Conservation (phyloP, 129 eudicot genomes). For the Oenanthe sinensis region DNA sequence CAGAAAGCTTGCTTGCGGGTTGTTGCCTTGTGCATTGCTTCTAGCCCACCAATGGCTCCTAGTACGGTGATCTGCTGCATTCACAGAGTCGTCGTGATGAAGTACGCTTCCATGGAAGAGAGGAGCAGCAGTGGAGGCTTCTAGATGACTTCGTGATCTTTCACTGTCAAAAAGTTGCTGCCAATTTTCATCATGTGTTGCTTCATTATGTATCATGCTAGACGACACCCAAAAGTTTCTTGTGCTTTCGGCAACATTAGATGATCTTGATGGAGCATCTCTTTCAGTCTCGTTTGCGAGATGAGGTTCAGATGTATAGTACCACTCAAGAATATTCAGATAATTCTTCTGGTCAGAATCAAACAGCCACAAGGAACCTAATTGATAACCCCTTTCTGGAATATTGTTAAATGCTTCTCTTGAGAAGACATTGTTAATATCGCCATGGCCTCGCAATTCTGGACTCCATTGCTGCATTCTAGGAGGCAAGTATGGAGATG, state of each 20-base stretch:
- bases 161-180: conserved; percentile 37
- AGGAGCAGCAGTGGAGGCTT: conserved; percentile 73
- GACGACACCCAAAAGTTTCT: conserved; percentile 50
- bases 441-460: conserved; percentile 24
- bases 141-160: conserved; percentile 33
- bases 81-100: conserved; percentile 42
- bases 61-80: conserved; percentile 19
- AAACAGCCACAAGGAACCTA: conserved; percentile 60
- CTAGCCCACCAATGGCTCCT: conserved; percentile 92
- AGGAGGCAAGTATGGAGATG: conserved; percentile 33
- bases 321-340: conserved; percentile 84
- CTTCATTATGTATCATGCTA: conserved; percentile 19
- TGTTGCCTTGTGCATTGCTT: conserved; percentile 19
- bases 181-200: conserved; percentile 41
- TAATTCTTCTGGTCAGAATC: conserved; percentile 59
- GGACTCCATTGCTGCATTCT: conserved; percentile 37
- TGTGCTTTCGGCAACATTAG: conserved; percentile 21
- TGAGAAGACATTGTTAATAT: conserved; percentile 31
- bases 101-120: conserved; percentile 50
- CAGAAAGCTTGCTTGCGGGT: conserved; percentile 53
- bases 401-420: conserved; percentile 32
- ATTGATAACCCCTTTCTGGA: conserved; percentile 32
- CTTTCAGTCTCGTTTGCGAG: conserved; percentile 12
- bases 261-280: conserved; percentile 24
- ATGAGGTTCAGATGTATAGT: conserved; percentile 44